These are phyloP conservation scores for Parastagonospora avenae DNA, from an alignment of 2,329 filamentous ascomycete species.

Conservation along the genomic window DNA sequence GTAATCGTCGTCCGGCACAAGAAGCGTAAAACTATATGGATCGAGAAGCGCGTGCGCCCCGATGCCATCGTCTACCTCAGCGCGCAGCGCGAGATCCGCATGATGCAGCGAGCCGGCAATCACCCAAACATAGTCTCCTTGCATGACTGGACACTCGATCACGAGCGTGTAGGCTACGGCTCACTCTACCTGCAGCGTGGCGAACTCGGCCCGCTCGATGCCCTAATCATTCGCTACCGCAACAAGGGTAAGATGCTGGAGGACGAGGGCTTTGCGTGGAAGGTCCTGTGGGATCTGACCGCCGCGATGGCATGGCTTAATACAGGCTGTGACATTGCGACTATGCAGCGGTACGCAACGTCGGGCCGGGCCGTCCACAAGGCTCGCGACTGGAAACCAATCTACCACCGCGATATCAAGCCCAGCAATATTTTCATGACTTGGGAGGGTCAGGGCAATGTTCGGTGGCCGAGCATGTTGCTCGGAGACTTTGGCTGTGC, in stretches of 20 bases:
- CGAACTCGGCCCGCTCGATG: not conserved
- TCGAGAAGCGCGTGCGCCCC: not conserved
- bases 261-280: slow-evolving; percentile 1
- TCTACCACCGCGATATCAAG: slow-evolving; percentile 25
- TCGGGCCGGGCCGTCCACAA: not conserved
- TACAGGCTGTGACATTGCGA: not conserved
- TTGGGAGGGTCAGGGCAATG: not conserved
- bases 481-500: slow-evolving; percentile 19
- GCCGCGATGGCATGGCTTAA: not conserved
- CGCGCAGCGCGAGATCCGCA: not conserved
- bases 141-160: not conserved
- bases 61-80: not conserved
- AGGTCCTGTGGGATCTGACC: not conserved
- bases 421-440: slow-evolving; percentile 21
- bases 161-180: not conserved
- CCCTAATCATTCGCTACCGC: not conserved
- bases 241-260: not conserved
- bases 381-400: slow-evolving; percentile 4
- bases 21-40: not conserved
- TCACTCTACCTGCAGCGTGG: not conserved
- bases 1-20: not conserved
- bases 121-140: not conserved
- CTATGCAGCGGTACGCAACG: not conserved
- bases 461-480: slow-evolving; percentile 8
- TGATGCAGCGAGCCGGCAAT: not conserved